phyloP scores from a whole-genome alignment of 768 basidiomycete genomes.

The Tylopilus rubrobrunneus region DNA sequence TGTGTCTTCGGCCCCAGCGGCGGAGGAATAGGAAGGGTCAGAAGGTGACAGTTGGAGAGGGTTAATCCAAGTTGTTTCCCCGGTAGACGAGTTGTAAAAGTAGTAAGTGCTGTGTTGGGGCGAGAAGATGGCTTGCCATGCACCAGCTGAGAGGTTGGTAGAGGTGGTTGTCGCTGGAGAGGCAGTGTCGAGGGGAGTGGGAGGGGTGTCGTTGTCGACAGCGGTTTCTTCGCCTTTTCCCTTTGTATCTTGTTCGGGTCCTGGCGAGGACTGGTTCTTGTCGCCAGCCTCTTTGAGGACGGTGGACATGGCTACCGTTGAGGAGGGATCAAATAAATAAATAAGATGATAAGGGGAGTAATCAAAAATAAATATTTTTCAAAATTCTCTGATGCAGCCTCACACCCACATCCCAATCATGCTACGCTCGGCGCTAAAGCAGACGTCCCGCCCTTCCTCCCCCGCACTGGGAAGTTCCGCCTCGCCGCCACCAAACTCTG shows the following conservation, averaged over 20 bases:
- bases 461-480: slow-evolving; percentile 14
- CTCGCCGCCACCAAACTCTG: slow-evolving; percentile 23
- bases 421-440: slow-evolving; percentile 56
- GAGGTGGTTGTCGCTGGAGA: slow-evolving; percentile 7
- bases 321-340: background rate
- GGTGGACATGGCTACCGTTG: slow-evolving; percentile 13
- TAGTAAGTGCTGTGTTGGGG: slow-evolving; percentile 79
- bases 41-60: slow-evolving; percentile 49
- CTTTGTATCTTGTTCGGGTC: slow-evolving; percentile 1
- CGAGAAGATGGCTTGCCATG: slow-evolving; percentile 83
- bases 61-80: slow-evolving; percentile 83
- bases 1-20: slow-evolving; percentile 13
- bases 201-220: background rate
- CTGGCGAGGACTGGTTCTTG: background rate
- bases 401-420: slow-evolving; percentile 15
- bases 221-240: slow-evolving; percentile 3
- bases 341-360: background rate
- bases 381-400: background rate
- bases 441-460: slow-evolving; percentile 29
- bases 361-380: slow-evolving; percentile 9
- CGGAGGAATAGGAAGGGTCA: slow-evolving; percentile 19
- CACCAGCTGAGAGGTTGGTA: slow-evolving; percentile 25
- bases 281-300: background rate
- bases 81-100: slow-evolving; percentile 72
- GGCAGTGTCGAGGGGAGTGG: slow-evolving; percentile 4